Percentiles rank a stretch among this genome's conserved stretches.
Evolutionary conservation across 106 monocot species (phyloP).

Genomic region (Allium sativum): DNA sequence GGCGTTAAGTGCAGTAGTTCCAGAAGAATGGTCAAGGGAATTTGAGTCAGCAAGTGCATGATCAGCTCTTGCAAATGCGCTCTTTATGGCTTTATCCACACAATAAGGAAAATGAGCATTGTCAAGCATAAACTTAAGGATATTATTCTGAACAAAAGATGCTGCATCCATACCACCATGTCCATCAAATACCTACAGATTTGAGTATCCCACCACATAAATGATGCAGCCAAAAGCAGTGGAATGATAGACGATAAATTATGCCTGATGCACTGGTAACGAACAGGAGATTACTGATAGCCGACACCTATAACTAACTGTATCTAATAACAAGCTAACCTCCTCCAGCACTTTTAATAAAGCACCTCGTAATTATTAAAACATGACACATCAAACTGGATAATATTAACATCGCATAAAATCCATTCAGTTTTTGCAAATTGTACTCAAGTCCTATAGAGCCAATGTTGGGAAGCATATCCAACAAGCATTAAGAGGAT

Average conservation of each 20-base stretch:
- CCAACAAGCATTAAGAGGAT: too few species aligned
- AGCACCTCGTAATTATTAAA: too few species aligned
- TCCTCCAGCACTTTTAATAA: not conserved
- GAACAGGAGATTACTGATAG: not conserved
- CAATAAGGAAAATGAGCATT: slow-evolving; percentile 37
- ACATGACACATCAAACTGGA: too few species aligned
- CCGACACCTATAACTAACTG: not conserved
- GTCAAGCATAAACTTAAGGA: slow-evolving; percentile 48
- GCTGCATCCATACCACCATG: slow-evolving; percentile 75
- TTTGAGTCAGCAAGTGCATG: slow-evolving; percentile 55
- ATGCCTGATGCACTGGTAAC: too few species aligned
- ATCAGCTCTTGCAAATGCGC: slow-evolving; percentile 55
- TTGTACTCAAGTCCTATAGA: too few species aligned
- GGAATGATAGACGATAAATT: not conserved
- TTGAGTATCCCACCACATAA: not conserved
- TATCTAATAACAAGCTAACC: not conserved
- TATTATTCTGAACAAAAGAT: slow-evolving; percentile 41
- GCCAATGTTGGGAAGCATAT: too few species aligned
- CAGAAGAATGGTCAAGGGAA: slow-evolving; percentile 47
- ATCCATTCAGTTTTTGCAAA: too few species aligned
- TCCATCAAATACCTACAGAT: slow-evolving; percentile 59
- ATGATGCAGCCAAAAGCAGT: not conserved
- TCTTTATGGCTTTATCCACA: slow-evolving; percentile 47
- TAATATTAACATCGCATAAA: too few species aligned
- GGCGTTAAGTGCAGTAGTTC: slow-evolving; percentile 55